These are phyloP conservation scores for Aspergillus udagawae DNA, from an alignment of 2,329 filamentous ascomycete species.

Conservation along the genomic window DNA sequence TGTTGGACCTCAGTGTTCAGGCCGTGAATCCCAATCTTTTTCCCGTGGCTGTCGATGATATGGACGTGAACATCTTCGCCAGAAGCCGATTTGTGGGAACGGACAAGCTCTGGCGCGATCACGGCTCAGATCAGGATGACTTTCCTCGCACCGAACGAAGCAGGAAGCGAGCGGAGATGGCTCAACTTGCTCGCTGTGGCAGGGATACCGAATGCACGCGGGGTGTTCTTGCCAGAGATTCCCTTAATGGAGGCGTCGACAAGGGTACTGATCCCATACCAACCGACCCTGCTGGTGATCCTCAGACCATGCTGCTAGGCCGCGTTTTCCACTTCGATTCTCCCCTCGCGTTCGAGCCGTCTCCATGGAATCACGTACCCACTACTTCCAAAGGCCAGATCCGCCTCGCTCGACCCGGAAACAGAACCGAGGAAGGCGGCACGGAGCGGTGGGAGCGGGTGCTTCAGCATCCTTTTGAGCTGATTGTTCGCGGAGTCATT, in stretches of 20 bases:
- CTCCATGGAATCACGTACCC: constrained; percentile 71
- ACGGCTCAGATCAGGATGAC: constrained; percentile 21
- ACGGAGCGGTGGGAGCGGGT: constrained; percentile 86
- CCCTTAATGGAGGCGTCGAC: constrained; percentile 42
- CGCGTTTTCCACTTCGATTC: constrained; percentile 84
- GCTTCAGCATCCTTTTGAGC: constrained; percentile 84
- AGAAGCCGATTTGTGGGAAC: constrained; percentile 84
- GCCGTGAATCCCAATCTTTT: constrained; percentile 93
- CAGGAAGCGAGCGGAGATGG: constrained; percentile 29
- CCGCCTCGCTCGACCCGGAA: constrained; percentile 76
- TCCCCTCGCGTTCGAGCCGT: constrained; percentile 81
- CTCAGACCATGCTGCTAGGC: constrained; percentile 88
- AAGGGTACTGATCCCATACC: constrained; percentile 60
- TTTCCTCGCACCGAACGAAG: constrained; percentile 32
- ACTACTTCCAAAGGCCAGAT: constrained; percentile 78
- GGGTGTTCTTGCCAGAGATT: constrained; percentile 3
- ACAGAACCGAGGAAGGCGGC: constrained; percentile 77
- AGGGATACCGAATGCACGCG: constrained; percentile 17
- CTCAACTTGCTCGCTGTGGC: constrained; percentile 24
- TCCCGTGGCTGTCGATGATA: constrained; percentile 76
- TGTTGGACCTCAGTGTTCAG: constrained; percentile 84
- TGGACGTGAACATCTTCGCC: constrained; percentile 90
- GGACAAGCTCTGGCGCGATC: constrained; percentile 41
- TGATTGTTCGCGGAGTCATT: constrained; percentile 86
- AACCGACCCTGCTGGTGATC: constrained; percentile 51